Evolutionary conservation across 2,329 filamentous ascomycete species (phyloP).

Genomic region (Bipolaris victoriae): DNA sequence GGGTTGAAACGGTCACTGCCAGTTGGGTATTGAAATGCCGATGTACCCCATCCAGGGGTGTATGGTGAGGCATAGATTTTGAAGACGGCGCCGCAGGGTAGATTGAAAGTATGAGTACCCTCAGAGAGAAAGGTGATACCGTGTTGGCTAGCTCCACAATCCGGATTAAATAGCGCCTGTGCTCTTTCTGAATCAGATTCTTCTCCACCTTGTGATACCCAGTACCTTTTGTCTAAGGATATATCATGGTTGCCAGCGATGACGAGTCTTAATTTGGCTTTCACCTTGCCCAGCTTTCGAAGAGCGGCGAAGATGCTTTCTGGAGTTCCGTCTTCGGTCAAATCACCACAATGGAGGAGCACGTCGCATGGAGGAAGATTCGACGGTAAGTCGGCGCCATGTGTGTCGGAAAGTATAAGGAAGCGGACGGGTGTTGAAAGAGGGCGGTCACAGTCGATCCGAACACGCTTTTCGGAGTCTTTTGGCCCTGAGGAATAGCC

Average conservation of each 20-base stretch:
- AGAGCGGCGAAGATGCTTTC: conserved; percentile 55
- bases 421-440: conserved; percentile 27
- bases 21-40: conserved; percentile 60
- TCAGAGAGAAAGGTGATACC: conserved; percentile 61
- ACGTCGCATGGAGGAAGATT: conserved; percentile 59
- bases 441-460: not conserved
- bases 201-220: conserved; percentile 39
- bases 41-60: conserved; percentile 59
- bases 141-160: conserved; percentile 49
- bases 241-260: conserved; percentile 69
- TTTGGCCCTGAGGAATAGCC: not conserved
- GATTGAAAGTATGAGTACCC: conserved; percentile 54
- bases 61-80: conserved; percentile 60
- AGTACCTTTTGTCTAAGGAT: conserved; percentile 56
- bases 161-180: conserved; percentile 38
- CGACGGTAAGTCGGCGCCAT: conserved; percentile 26
- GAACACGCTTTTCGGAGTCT: not conserved
- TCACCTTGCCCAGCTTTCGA: conserved; percentile 53
- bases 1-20: conserved; percentile 59
- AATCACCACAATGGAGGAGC: conserved; percentile 64
- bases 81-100: conserved; percentile 56
- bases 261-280: conserved; percentile 63
- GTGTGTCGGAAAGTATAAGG: conserved; percentile 53
- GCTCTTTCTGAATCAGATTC: conserved; percentile 14
- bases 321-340: conserved; percentile 58